Evolutionary conservation across 768 basidiomycete genomes (phyloP).

Genomic region (Boletus sp.): DNA sequence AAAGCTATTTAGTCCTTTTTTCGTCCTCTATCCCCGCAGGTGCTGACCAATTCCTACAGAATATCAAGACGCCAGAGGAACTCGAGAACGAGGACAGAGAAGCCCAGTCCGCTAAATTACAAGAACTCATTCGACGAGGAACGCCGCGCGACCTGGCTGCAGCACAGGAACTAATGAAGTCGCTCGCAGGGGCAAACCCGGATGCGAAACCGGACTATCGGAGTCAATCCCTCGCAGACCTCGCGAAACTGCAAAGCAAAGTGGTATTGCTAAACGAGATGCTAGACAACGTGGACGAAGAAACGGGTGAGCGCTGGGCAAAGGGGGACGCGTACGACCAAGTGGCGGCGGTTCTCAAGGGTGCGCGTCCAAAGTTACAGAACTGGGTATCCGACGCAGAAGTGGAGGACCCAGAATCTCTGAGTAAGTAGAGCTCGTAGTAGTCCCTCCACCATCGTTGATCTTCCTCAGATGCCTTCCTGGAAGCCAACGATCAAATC

Average conservation of each 20-base stretch:
- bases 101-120: slow-evolving; percentile 96
- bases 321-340: slow-evolving; percentile 95
- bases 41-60: slow-evolving; percentile 43
- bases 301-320: slow-evolving; percentile 74
- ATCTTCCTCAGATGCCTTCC: slow-evolving; percentile 69
- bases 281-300: slow-evolving; percentile 84
- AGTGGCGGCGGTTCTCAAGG: slow-evolving; percentile 78
- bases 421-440: slow-evolving; percentile 52
- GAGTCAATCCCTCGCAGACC: slow-evolving; percentile 81
- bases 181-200: slow-evolving; percentile 91
- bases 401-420: slow-evolving; percentile 82
- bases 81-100: slow-evolving; percentile 93
- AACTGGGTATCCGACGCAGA: slow-evolving; percentile 97
- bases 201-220: slow-evolving; percentile 94
- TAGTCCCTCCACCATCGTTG: background rate
- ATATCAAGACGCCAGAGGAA: slow-evolving; percentile 92
- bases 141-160: slow-evolving; percentile 93
- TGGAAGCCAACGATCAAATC: slow-evolving; percentile 97
- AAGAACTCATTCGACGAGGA: slow-evolving; percentile 94
- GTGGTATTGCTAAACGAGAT: slow-evolving; percentile 96
- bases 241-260: slow-evolving; percentile 93
- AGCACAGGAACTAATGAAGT: slow-evolving; percentile 97
- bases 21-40: background rate
- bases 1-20: background rate
- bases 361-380: slow-evolving; percentile 91